These are phyloP conservation scores for Colletotrichum zoysiae DNA, from an alignment of 2,329 filamentous ascomycete genomes.

Conservation along the genomic window DNA sequence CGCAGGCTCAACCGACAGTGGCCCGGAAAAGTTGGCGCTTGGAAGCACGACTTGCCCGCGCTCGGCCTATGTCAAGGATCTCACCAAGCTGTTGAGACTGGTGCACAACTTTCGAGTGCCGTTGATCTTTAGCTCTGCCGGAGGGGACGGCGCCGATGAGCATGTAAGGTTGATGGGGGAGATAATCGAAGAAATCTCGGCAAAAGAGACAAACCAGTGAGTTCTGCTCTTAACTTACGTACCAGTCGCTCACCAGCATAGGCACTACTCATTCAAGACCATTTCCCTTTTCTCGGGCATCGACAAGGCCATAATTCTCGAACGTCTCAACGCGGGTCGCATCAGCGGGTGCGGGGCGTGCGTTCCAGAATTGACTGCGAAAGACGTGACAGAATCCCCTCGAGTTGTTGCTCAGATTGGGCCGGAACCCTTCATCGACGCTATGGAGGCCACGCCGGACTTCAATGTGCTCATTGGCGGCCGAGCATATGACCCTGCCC, in stretches of 20 bases:
- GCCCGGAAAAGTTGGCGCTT: constrained; percentile 57
- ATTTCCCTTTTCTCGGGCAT: constrained; percentile 56
- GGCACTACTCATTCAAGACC: constrained; percentile 47
- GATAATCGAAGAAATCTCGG: constrained; percentile 54
- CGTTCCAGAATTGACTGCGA: constrained; percentile 54
- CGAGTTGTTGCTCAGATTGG: constrained; percentile 61
- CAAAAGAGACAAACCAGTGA: constrained; percentile 44
- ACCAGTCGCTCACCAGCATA: neutral
- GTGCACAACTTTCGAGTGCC: constrained; percentile 52
- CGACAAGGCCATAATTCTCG: constrained; percentile 49
- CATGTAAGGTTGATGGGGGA: constrained; percentile 57
- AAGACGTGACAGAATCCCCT: constrained; percentile 53
- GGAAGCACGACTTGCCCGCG: constrained; percentile 56
- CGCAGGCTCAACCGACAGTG: constrained; percentile 53
- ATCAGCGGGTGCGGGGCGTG: constrained; percentile 55
- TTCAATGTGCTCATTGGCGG: constrained; percentile 63
- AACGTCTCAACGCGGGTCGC: constrained; percentile 47
- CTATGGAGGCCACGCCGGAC: constrained; percentile 56
- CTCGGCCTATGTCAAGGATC: constrained; percentile 57
- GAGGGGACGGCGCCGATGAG: constrained; percentile 60
- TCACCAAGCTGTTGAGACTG: constrained; percentile 54
- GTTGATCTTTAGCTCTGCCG: constrained; percentile 59
- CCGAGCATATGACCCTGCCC: constrained; percentile 56
- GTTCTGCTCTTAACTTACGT: neutral
- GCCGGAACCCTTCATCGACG: constrained; percentile 57